A percentile compares a stretch with the other conserved stretches of the same genome.
Conservation (phyloP, 2,329 filamentous ascomycete genomes). For the Ascochyta koolunga region DNA sequence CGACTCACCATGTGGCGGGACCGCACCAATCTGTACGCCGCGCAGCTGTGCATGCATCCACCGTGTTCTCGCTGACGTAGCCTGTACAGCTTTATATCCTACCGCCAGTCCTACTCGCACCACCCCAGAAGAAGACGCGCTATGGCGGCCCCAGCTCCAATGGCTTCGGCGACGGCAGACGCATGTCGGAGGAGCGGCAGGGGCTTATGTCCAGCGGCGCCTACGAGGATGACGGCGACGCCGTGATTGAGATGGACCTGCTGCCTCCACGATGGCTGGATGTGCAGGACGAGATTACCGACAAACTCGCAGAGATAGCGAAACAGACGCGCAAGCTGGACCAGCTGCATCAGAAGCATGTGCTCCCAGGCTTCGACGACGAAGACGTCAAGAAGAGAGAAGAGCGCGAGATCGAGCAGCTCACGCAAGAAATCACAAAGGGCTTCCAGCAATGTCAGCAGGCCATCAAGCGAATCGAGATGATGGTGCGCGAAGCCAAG, state of each 20-base stretch:
- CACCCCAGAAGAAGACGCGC: conserved; percentile 88
- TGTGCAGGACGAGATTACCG: conserved; percentile 89
- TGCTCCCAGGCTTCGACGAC: conserved; percentile 94
- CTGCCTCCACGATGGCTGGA: conserved; percentile 96
- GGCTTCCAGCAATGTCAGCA: conserved; percentile 89
- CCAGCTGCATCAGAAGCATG: conserved; percentile 94
- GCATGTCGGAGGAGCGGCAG: conserved; percentile 68
- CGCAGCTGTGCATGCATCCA: conserved; percentile 15
- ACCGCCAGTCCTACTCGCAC: conserved; percentile 97
- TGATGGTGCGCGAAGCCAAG: conserved; percentile 82
- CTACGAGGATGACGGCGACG: conserved; percentile 86
- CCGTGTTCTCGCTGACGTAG: conserved; percentile 41
- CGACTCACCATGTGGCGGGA: conserved; percentile 86
- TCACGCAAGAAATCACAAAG: conserved; percentile 89
- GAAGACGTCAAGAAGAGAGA: conserved; percentile 87
- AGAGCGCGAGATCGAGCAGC: conserved; percentile 84
- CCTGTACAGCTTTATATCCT: conserved; percentile 85
- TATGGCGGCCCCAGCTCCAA: conserved; percentile 60
- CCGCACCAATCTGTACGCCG: conserved; percentile 90
- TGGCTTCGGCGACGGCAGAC: conserved; percentile 55
- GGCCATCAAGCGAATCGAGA: conserved; percentile 85
- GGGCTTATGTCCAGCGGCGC: conserved; percentile 83
- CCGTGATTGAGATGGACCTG: conserved; percentile 97
- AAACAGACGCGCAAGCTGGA: conserved; percentile 84
- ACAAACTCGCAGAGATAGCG: conserved; percentile 79